Conservation (phyloP, 2,329 filamentous ascomycete genomes). For the Plectosphaerella plurivora region DNA sequence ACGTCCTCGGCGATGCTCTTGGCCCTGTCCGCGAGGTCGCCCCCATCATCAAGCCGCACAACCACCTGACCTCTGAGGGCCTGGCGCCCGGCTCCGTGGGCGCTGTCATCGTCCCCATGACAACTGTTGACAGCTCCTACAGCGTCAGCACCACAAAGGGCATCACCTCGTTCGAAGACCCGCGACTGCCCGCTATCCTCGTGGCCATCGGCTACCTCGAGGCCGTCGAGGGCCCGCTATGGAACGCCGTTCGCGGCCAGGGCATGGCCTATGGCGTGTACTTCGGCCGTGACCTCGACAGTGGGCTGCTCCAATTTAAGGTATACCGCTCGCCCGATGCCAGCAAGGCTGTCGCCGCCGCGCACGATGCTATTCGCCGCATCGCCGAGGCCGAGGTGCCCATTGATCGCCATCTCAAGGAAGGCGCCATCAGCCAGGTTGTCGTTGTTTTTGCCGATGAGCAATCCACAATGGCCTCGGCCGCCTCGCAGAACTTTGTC, state of each 20-base stretch:
- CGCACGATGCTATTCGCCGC: constrained; percentile 67
- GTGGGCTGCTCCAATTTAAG: constrained; percentile 75
- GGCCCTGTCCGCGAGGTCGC: constrained; percentile 50
- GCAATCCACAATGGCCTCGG: constrained; percentile 77
- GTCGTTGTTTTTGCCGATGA: constrained; percentile 84
- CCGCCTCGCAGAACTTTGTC: constrained; percentile 79
- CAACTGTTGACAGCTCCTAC: constrained; percentile 88
- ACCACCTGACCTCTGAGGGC: constrained; percentile 72
- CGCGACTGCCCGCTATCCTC: constrained; percentile 75
- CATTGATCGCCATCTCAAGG: constrained; percentile 78
- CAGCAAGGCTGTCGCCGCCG: constrained; percentile 77
- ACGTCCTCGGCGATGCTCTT: constrained; percentile 52
- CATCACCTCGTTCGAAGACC: constrained; percentile 69
- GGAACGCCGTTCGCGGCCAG: constrained; percentile 87
- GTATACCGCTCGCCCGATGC: constrained; percentile 89
- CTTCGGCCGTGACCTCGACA: constrained; percentile 74
- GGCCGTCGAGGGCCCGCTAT: constrained; percentile 88
- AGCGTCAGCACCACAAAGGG: constrained; percentile 72
- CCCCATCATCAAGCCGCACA: constrained; percentile 65
- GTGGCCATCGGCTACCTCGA: constrained; percentile 91
- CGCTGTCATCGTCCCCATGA: constrained; percentile 81
- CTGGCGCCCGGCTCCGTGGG: constrained; percentile 68
- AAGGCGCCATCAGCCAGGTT: constrained; percentile 86
- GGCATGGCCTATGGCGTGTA: constrained; percentile 87
- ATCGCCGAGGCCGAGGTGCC: constrained; percentile 66